phyloP scores from a whole-genome alignment of 2,329 filamentous ascomycete genomes.

The Aspergillus pseudotamarii region DNA sequence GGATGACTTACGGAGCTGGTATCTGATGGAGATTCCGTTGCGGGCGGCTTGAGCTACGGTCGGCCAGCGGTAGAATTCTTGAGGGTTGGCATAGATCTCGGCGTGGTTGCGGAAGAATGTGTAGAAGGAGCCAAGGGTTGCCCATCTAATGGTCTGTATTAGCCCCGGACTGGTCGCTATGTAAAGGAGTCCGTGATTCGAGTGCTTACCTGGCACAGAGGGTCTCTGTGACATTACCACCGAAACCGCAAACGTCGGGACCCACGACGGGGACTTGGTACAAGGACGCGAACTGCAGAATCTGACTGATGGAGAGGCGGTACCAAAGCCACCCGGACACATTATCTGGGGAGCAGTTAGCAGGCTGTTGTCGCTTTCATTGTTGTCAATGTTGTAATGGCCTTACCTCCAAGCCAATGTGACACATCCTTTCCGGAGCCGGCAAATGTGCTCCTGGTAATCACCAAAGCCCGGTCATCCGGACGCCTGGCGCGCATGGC shows the following conservation, averaged over 20 bases:
- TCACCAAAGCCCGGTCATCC: neutral
- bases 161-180: neutral
- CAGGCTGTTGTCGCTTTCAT: neutral
- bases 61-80: neutral
- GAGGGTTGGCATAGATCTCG: neutral
- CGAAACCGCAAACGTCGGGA: neutral
- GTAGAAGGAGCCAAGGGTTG: neutral
- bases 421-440: neutral
- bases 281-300: neutral
- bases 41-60: neutral
- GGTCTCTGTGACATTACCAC: neutral
- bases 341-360: neutral
- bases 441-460: neutral
- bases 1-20: neutral
- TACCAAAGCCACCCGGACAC: neutral
- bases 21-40: neutral
- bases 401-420: neutral
- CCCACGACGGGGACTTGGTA: neutral
- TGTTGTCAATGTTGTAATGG: neutral
- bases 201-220: neutral
- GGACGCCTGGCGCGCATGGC: neutral
- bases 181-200: neutral
- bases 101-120: neutral
- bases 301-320: neutral
- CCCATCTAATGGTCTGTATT: neutral